Conservation (phyloP, 176 grass and related monocot species). For the Juncus effusus region DNA sequence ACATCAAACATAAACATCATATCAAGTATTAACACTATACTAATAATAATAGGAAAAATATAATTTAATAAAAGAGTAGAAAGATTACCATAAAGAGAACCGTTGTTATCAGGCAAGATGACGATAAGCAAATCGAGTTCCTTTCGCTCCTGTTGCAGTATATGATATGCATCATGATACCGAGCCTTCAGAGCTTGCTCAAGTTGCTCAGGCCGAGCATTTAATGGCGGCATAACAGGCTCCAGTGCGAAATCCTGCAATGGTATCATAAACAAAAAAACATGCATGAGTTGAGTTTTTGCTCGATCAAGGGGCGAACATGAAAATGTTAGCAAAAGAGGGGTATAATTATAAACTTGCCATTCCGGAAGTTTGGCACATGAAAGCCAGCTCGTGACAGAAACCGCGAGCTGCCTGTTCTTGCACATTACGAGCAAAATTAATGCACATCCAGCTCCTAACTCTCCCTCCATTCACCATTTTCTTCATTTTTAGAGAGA, state of each 20-base stretch:
- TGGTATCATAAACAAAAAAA: slow-evolving; percentile 16
- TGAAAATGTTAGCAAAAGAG: background rate
- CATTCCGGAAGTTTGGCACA: slow-evolving; percentile 94
- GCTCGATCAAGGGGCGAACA: background rate
- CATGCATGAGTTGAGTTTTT: background rate
- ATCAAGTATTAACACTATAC: slow-evolving; percentile 4
- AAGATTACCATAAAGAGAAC: slow-evolving; percentile 73
- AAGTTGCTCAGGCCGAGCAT: slow-evolving; percentile 54
- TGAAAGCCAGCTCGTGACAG: slow-evolving; percentile 66
- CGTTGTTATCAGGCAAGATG: slow-evolving; percentile 87
- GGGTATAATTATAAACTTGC: slow-evolving; percentile 29
- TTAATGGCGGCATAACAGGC: slow-evolving; percentile 54
- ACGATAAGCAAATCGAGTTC: slow-evolving; percentile 80
- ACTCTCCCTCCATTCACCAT: slow-evolving; percentile 86
- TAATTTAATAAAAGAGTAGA: slow-evolving; percentile 4
- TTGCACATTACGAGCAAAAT: slow-evolving; percentile 71
- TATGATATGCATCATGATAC: slow-evolving; percentile 54
- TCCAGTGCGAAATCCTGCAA: slow-evolving; percentile 61
- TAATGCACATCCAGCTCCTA: slow-evolving; percentile 70
- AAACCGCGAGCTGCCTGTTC: slow-evolving; percentile 51
- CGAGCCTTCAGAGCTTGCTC: slow-evolving; percentile 48
- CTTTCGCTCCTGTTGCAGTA: slow-evolving; percentile 49
- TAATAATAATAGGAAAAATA: background rate
- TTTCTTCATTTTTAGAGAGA: slow-evolving; percentile 50
- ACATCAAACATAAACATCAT: background rate